Evolutionary conservation across 2,329 filamentous ascomycete species (phyloP), one percentile per base, ranked within the genome.

Genomic region (Niveomyces coronatus): DNA sequence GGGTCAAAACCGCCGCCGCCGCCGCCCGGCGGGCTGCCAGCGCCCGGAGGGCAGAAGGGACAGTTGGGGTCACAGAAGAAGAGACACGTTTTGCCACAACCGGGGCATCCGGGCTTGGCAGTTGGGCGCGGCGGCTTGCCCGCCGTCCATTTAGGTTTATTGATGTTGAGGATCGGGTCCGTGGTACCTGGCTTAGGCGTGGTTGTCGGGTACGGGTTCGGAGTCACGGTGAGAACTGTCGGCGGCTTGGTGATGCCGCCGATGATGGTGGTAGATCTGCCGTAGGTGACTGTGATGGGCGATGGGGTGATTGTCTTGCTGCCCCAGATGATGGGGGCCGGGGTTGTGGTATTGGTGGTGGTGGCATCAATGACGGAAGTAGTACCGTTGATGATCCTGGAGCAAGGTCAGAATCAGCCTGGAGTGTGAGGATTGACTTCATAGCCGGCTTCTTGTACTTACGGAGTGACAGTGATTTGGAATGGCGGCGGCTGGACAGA

Each of bases 401-500:
- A n/a, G n/a, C n/a, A n/a, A n/a, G n/a, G n/a, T n/a, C n/a, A n/a
- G n/a, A n/a, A n/a, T n/a, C n/a, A n/a, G n/a, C n/a, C n/a, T n/a
- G n/a, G n/a, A n/a, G n/a, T n/a, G n/a, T n/a, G n/a, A n/a, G n/a
- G n/a, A n/a, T n/a, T n/a, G n/a, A n/a, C n/a, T n/a, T n/a, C n/a
- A n/a, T n/a, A n/a, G n/a, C n/a, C n/a, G n/a, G n/a, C n/a, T n/a
- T n/a, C n/a, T n/a, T n/a, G n/a, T n/a, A n/a, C n/a, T n/a, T n/a
- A n/a, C n/a, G 37, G 37, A 2, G 29, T 39, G 22, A 39, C 37
- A 5, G 18, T 31, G 13, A 39, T n/a, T 10, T n/a, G 20, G 14
- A 39, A n/a, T 14, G 37, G 37, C 8, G 37, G 28, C 20, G 37
- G 37, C 37, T 39, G 37, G 14, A 39, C 37, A 18, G 37, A 39